phyloP scores from a whole-genome alignment of 2,329 filamentous ascomycete genomes.

The Aspergillus flavus region DNA sequence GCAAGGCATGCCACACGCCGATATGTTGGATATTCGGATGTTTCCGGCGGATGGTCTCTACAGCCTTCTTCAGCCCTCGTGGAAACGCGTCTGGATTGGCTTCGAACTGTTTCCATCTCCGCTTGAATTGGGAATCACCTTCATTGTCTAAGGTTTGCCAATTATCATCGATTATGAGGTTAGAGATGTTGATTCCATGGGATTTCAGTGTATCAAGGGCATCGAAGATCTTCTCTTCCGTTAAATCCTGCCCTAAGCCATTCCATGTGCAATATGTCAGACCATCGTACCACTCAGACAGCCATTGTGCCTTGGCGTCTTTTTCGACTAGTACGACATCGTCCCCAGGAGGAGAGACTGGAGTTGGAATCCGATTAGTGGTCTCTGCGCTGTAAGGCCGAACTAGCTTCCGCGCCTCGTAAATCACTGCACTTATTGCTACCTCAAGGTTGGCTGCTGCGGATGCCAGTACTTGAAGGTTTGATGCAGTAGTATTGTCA shows the following conservation, averaged over 20 bases:
- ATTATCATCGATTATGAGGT: slow-evolving; percentile 93
- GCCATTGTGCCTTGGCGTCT: slow-evolving; percentile 59
- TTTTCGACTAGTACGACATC: slow-evolving; percentile 49
- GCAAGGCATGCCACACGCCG: slow-evolving; percentile 90
- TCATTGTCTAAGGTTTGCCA: slow-evolving; percentile 78
- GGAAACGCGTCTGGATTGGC: slow-evolving; percentile 81
- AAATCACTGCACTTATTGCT: slow-evolving; percentile 79
- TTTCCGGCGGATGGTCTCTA: slow-evolving; percentile 67
- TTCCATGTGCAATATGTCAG: slow-evolving; percentile 98
- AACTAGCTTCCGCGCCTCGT: slow-evolving; percentile 75
- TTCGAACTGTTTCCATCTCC: slow-evolving; percentile 79
- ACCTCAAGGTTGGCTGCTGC: slow-evolving; percentile 73
- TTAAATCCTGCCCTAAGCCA: slow-evolving; percentile 79
- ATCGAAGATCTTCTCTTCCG: slow-evolving; percentile 74
- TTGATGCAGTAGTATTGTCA: slow-evolving; percentile 61
- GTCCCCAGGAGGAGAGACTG: slow-evolving; percentile 38
- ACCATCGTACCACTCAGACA: slow-evolving; percentile 88
- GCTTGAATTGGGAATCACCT: slow-evolving; percentile 54
- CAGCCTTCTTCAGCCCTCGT: slow-evolving; percentile 71
- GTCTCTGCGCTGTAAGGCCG: slow-evolving; percentile 28
- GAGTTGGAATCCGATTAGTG: slow-evolving; percentile 18
- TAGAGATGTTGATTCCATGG: slow-evolving; percentile 75
- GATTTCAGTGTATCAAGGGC: slow-evolving; percentile 72
- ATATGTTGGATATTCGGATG: slow-evolving; percentile 78
- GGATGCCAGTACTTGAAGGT: slow-evolving; percentile 68